Conservation (phyloP, 345 rosid species). For the Salix exigua region DNA sequence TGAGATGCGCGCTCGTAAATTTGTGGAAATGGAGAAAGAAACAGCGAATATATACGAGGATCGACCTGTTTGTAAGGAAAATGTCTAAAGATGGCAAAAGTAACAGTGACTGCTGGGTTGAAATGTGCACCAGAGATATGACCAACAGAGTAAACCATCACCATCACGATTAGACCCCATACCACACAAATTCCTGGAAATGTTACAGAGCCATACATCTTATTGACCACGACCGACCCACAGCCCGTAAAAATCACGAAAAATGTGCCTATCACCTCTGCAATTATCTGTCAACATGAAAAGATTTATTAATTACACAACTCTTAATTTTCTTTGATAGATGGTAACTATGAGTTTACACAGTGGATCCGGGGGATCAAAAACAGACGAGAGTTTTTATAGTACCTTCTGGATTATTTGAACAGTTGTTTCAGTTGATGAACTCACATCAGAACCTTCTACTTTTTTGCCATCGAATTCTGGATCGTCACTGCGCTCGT, state of each 20-base stretch:
- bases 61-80: constrained; percentile 18
- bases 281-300: constrained; percentile 6
- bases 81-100: constrained; percentile 16
- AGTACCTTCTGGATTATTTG: constrained; percentile 13
- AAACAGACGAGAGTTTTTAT: neutral
- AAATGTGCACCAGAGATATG: constrained; percentile 37
- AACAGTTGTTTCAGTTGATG: neutral
- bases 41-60: neutral
- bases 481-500: too few species aligned
- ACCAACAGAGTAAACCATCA: constrained; percentile 22
- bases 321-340: neutral
- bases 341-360: neutral
- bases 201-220: constrained; percentile 15
- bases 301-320: neutral
- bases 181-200: constrained; percentile 24
- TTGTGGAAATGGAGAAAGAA: neutral
- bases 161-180: constrained; percentile 27
- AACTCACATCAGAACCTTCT: neutral
- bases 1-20: neutral
- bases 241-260: constrained; percentile 21
- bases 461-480: too few species aligned
- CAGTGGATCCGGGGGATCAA: neutral
- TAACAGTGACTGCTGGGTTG: constrained; percentile 25
- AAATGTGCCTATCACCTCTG: constrained; percentile 26
- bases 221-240: constrained; percentile 19